Evolutionary conservation across 768 basidiomycete species (phyloP).

Genomic region (Kwoniella dejecticola): DNA sequence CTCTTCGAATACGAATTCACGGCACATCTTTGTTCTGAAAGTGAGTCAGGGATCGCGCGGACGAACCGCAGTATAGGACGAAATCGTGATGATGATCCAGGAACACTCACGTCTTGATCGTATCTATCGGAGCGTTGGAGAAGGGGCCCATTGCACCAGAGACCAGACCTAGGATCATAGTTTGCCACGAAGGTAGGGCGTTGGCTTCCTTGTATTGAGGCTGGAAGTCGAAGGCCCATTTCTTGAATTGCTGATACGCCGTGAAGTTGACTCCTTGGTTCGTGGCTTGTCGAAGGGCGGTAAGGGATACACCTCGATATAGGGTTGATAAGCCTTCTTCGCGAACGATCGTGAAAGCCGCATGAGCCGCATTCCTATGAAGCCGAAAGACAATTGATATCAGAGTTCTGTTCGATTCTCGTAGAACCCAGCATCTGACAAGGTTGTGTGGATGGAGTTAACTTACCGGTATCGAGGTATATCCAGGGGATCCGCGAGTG

Average conservation of each 20-base stretch:
- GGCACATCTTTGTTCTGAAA: too few species aligned
- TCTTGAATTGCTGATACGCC: conserved; percentile 95
- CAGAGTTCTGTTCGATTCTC: too few species aligned
- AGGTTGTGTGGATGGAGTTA: too few species aligned
- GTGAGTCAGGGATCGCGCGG: not conserved
- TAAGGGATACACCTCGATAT: conserved; percentile 90
- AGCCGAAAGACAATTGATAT: too few species aligned
- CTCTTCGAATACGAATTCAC: too few species aligned
- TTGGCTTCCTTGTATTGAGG: conserved; percentile 63
- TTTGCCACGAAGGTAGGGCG: conserved; percentile 90
- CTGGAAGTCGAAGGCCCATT: conserved; percentile 72
- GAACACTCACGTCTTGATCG: conserved; percentile 80
- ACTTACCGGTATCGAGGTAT: conserved; percentile 90
- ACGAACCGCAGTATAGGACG: not conserved
- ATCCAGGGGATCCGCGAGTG: conserved; percentile 92
- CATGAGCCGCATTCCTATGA: conserved; percentile 89
- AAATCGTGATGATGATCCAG: too few species aligned
- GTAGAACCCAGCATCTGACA: too few species aligned
- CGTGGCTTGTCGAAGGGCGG: conserved; percentile 92
- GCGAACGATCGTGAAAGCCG: conserved; percentile 86
- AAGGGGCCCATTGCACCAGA: conserved; percentile 98
- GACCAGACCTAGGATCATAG: conserved; percentile 90
- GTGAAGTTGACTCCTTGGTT: conserved; percentile 99
- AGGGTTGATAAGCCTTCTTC: conserved; percentile 85
- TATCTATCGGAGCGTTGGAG: conserved; percentile 79